Evolutionary conservation across 2,329 filamentous ascomycete genomes (phyloP), one percentile per base, ranked within the genome.

Genomic region (Mycogone perniciosa): DNA sequence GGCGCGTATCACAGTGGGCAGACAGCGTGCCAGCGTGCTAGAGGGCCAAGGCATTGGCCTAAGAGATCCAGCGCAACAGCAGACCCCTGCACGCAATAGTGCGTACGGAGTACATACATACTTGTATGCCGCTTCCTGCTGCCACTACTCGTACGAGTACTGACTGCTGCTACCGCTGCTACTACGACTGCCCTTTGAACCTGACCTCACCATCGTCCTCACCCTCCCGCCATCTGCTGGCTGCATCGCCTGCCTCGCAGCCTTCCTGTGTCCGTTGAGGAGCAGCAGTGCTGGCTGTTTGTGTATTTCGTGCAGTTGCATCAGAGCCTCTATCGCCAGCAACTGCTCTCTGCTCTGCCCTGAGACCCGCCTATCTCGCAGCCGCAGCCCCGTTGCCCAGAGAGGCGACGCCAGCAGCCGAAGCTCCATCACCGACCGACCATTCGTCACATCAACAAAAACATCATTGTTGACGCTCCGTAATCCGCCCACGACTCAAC

Each of bases 381-480:
- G 7, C 11, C 33, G 33, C 33, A 35, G 34, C 31, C n/a, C n/a
- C 20, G 20, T 20, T 20, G 30, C 20, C 43, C 42, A 31, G 13
- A 29, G 29, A 50, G 50, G 45, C 45, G 45, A 20, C 50, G 50
- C 50, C 48, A 48, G 46, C 46, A 41, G 46, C 34, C 31, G 42
- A 42, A 46, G 47, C 50, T 46, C 33, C 44, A 48, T 52, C 40
- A 48, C 46, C 46, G 41, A 45, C 50, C 50, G 40, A 34, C 45
- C 47, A 40, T 41, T 43, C 46, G 44, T 41, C 45, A 44, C 50
- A 49, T 45, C 40, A 52, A 48, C 45, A 45, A 47, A 29, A 37
- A 7, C 46, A 41, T 11, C 13, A 31, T 29, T 10, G 39, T 30
- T 41, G 10, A 52, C 31, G 37, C 39, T 44, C 33, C 13, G 30